Conservation (phyloP, 306 rosid species). For the Citrullus amarus region DNA sequence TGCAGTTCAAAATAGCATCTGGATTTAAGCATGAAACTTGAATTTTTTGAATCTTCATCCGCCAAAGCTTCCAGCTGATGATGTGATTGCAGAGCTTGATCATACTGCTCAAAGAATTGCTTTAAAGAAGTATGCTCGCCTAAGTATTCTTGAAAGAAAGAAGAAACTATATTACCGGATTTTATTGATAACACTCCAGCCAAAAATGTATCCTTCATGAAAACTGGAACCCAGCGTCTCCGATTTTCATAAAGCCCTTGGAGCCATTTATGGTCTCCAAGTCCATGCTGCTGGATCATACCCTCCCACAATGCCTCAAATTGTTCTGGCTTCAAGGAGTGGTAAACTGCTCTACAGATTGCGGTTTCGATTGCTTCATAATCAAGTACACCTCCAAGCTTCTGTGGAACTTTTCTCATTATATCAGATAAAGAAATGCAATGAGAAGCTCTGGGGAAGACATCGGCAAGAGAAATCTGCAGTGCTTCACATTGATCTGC, state of each 20-base stretch:
- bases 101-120: slow-evolving; percentile 41
- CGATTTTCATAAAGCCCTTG: slow-evolving; percentile 46
- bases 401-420: slow-evolving; percentile 41
- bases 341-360: slow-evolving; percentile 35
- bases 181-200: slow-evolving; percentile 44
- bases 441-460: slow-evolving; percentile 63
- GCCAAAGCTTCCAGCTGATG: slow-evolving; percentile 47
- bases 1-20: slow-evolving; percentile 49
- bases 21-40: slow-evolving; percentile 27
- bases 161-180: slow-evolving; percentile 29
- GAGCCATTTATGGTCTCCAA: slow-evolving; percentile 51
- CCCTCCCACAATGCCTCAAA: slow-evolving; percentile 61
- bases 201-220: slow-evolving; percentile 40
- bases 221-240: slow-evolving; percentile 55
- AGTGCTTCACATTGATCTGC: slow-evolving; percentile 28
- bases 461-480: slow-evolving; percentile 48
- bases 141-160: slow-evolving; percentile 35
- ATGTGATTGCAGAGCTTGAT: slow-evolving; percentile 35
- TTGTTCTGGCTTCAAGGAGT: slow-evolving; percentile 44
- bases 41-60: slow-evolving; percentile 45
- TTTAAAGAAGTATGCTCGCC: slow-evolving; percentile 30
- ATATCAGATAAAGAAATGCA: slow-evolving; percentile 38
- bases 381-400: slow-evolving; percentile 30
- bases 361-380: slow-evolving; percentile 32
- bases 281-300: slow-evolving; percentile 38